Percentiles rank a stretch among this genome's conserved stretches.
These are phyloP conservation scores for Trichoderma afroharzianum DNA, from an alignment of 2,329 filamentous ascomycete species.

Conservation along the genomic window DNA sequence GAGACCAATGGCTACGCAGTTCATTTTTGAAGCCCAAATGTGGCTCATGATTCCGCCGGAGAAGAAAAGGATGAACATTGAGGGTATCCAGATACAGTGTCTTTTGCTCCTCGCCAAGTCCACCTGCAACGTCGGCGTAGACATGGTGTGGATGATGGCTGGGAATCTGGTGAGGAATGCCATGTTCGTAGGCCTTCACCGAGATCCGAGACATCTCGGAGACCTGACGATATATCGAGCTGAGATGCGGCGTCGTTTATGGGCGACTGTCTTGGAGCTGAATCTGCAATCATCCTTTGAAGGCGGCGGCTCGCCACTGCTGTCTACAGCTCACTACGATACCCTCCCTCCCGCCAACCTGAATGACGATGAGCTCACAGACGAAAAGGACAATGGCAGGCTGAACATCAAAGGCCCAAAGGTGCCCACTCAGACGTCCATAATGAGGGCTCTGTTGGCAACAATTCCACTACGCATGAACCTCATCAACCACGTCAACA, in stretches of 20 bases:
- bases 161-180: constrained; percentile 51
- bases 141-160: constrained; percentile 50
- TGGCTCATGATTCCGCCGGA: constrained; percentile 47
- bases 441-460: constrained; percentile 44
- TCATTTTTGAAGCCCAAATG: constrained; percentile 51
- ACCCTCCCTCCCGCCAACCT: constrained; percentile 47
- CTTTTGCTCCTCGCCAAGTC: constrained; percentile 49
- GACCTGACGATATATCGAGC: constrained; percentile 45
- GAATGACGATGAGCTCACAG: constrained; percentile 48
- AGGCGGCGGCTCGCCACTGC: constrained; percentile 47
- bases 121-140: constrained; percentile 44
- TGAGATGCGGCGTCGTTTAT: constrained; percentile 54
- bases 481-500: constrained; percentile 45
- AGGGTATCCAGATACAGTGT: constrained; percentile 49
- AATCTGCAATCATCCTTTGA: constrained; percentile 50
- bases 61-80: constrained; percentile 48
- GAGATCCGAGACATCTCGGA: constrained; percentile 49
- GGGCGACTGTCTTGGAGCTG: constrained; percentile 54
- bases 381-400: constrained; percentile 30
- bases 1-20: constrained; percentile 42
- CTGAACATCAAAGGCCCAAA: constrained; percentile 15
- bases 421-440: constrained; percentile 43
- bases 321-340: constrained; percentile 47
- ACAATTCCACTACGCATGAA: constrained; percentile 43
- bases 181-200: constrained; percentile 56